Percentiles rank a stretch among this genome's conserved stretches.
Conservation (phyloP, 352 stramenopile genomes). For the Blastocystis sp. region DNA sequence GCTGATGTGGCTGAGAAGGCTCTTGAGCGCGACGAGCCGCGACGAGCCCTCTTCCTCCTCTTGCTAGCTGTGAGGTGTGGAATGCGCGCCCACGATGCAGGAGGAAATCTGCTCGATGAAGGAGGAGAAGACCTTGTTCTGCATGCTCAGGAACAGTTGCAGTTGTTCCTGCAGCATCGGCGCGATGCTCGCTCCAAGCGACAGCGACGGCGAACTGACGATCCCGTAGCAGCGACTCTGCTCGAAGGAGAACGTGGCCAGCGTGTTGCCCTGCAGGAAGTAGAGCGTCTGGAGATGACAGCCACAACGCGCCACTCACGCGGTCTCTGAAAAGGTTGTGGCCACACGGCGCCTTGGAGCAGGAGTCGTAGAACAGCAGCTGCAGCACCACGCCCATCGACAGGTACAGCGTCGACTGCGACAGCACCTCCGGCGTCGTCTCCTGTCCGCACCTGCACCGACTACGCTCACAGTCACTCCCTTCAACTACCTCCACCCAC, state of each 20-base stretch:
- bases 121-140: slow-evolving; percentile 41
- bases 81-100: neutral
- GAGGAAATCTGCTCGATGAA: slow-evolving; percentile 46
- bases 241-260: slow-evolving; percentile 32
- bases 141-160: neutral
- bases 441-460: slow-evolving; percentile 60
- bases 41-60: slow-evolving; percentile 50
- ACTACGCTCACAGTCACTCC: neutral
- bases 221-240: slow-evolving; percentile 22
- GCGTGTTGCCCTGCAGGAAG: slow-evolving; percentile 43
- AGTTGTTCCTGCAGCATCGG: neutral
- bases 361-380: slow-evolving; percentile 40
- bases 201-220: slow-evolving; percentile 26
- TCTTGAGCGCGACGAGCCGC: slow-evolving; percentile 20
- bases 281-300: neutral
- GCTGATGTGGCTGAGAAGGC: slow-evolving; percentile 55
- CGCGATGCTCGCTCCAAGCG: neutral
- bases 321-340: slow-evolving; percentile 33
- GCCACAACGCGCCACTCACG: neutral
- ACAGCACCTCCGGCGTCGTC: slow-evolving; percentile 30
- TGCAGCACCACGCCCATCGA: slow-evolving; percentile 59
- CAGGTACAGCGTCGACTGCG: neutral
- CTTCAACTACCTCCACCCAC: slow-evolving; percentile 40
- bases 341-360: slow-evolving; percentile 3
- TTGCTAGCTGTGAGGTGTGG: slow-evolving; percentile 20